Base-by-base conservation (phyloP, 768 basidiomycete species). In the Neoboletus subvelutipes region DNA sequence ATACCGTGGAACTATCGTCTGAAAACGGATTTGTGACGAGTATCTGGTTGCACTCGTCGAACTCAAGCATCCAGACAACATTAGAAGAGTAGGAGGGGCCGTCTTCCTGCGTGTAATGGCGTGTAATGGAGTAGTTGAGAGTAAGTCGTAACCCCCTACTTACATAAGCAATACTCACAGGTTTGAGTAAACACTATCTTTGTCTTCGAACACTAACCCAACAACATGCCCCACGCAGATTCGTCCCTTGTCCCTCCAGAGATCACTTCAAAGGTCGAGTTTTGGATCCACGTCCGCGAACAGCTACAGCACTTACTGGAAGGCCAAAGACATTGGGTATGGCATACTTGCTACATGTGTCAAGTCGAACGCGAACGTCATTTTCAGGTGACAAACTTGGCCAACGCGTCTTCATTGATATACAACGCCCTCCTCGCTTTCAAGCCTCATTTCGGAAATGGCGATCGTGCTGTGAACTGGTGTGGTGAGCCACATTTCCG, bases 191-290 rank as follows among this genome's bases (percentile, higher is more conserved):
- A 29, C 13, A 34, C 39, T 10, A 46, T 29, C 47, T 47, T 6
- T 22, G n/a, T 20, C 36, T 8, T 26, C 17, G 7, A 24, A 29
- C 20, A 18, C 11, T 26, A 17, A 52, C 10, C 22, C n/a, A 17
- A 29, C 89, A 17, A 37, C 40, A 93, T 93, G 92, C 87, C 86
- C 20, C 92, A 94, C 76, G 91, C 93, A 56, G 92, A 94, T 67
- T 78, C 86, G 12, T 85, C 88, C 1, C 71, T 85, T 17, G 78
- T 95, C 7, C 92, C 90, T n/a, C 62, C 75, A 22, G 79, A 72
- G 76, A 83, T 96, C 57, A 78, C 77, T 51, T 83, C 85, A 26
- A 97, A 94, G 69, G 36, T 77, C 9, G 82, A 87, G 36, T 94
- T 96, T 72, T 96, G 94, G 90, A 71, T 73, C 2, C 87, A 94